These are phyloP conservation scores for Letharia columbiana DNA, from an alignment of 495 filamentous ascomycete species.

Conservation along the genomic window DNA sequence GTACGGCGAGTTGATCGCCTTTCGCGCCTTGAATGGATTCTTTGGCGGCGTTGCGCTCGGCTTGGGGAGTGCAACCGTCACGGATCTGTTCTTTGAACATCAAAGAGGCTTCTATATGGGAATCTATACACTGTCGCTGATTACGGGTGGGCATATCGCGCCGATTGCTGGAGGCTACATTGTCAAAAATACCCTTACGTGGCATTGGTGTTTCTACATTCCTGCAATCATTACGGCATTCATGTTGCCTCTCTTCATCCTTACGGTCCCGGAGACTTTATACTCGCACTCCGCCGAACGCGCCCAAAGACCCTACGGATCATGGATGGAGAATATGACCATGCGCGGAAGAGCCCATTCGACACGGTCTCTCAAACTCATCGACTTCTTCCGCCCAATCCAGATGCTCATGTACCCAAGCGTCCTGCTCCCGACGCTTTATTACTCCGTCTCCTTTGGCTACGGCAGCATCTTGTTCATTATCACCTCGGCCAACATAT, in stretches of 20 bases:
- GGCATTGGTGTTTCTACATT: slow-evolving; percentile 29
- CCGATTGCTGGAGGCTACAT: slow-evolving; percentile 28
- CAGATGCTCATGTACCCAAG: slow-evolving; percentile 28
- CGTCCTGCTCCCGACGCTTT: slow-evolving; percentile 26
- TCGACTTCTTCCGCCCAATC: slow-evolving; percentile 27
- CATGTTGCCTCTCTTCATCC: slow-evolving; percentile 23
- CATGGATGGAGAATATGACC: slow-evolving; percentile 24
- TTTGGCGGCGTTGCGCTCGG: slow-evolving; percentile 31
- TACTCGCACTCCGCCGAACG: slow-evolving; percentile 20
- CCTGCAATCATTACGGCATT: slow-evolving; percentile 22
- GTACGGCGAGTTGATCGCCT: slow-evolving; percentile 31
- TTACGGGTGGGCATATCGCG: slow-evolving; percentile 27
- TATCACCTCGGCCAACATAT: slow-evolving; percentile 25
- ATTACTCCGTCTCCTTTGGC: slow-evolving; percentile 24
- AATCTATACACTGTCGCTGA: slow-evolving; percentile 27
- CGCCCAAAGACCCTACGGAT: slow-evolving; percentile 18
- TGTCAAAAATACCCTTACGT: slow-evolving; percentile 22
- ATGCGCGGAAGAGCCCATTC: slow-evolving; percentile 21
- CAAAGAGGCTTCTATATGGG: slow-evolving; percentile 32
- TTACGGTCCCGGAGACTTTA: slow-evolving; percentile 31
- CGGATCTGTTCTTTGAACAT: slow-evolving; percentile 38
- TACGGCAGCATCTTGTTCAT: slow-evolving; percentile 30
- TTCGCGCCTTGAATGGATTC: slow-evolving; percentile 34
- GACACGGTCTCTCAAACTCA: slow-evolving; percentile 15
- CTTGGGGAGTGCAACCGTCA: slow-evolving; percentile 34